Evolutionary conservation across 2,329 filamentous ascomycete species (phyloP), one percentile per base, ranked within the genome.

Genomic region (Botryotinia globosa): DNA sequence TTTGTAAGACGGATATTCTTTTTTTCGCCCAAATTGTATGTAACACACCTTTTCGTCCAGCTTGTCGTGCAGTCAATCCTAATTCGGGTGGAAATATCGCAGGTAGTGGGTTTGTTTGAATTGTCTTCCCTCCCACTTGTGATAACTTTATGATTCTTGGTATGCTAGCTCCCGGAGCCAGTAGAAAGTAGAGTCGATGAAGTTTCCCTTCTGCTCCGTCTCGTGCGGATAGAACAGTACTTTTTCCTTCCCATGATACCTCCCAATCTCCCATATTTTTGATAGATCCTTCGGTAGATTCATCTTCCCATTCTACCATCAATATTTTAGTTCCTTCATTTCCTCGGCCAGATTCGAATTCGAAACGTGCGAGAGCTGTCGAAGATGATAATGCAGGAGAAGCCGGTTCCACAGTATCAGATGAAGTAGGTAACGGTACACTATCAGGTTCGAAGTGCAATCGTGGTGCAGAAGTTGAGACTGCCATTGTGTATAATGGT

Each of bases 1-100:
- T 86, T 69, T 94, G 89, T 65, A 97, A 84, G 75, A 92, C 90
- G 45, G 89, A 88, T 34, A 97, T 83, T 59, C 94, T 86, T 81
- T 92, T 91, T 84, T 94, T 94, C 29, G 93, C 94, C 94, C 94
- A 98, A 73, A 95, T 89, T 2, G 93, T 97, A 80, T 80, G 94
- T 74, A 97, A 83, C 2, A 97, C 93, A 2, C 94, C 94, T 75
- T 93, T 92, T 78, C 90, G 90, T 10, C 93, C 92, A 0, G 90
- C 88, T 29, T 89, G 85, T 37, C 88, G 85, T 20, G 88, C 88
- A 34, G 88, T 91, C 5, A 87, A 87, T 1, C 92, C 91, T 37
- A 97, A 84, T 74, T 91, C 91, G 0, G 91, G 89, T 0, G 93
- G 91, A 79, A 95, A 97, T 76, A 97, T 95, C 45, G 94, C 94